Percentiles rank a stretch among this genome's conserved stretches.
These are phyloP conservation scores for Rhizophlyctis rosea DNA, from an alignment of 192 early-diverging fungal genomes.

Conservation along the genomic window DNA sequence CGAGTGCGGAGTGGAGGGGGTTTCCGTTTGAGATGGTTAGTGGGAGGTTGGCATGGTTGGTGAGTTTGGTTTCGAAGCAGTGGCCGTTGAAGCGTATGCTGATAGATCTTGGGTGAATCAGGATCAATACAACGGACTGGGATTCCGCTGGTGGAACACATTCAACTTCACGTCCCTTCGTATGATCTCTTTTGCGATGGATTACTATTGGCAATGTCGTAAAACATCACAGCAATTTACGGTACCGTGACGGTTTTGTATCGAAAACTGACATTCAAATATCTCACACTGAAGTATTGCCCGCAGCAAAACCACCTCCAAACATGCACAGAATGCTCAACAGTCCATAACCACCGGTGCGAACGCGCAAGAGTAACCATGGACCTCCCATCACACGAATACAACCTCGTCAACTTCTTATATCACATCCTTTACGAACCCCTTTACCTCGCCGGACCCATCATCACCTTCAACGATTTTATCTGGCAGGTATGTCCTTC, in stretches of 20 bases:
- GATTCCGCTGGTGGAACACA: constrained; percentile 79
- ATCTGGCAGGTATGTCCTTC: too few relatives aligned
- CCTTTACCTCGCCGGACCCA: constrained; percentile 90
- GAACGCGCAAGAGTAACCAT: constrained; percentile 2
- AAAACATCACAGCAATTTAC: too few relatives aligned
- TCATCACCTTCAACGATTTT: constrained; percentile 93
- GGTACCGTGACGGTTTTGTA: too few relatives aligned
- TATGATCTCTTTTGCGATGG: constrained; percentile 91
- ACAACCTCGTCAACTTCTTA: constrained; percentile 75
- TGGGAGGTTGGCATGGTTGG: constrained; percentile 59
- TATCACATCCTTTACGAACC: constrained; percentile 86
- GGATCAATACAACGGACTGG: constrained; percentile 70
- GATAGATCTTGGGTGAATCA: background rate
- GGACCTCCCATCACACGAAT: constrained; percentile 47
- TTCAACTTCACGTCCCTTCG: constrained; percentile 89
- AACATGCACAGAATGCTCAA: constrained; percentile 29
- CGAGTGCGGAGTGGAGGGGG: constrained; percentile 72
- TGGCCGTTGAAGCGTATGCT: background rate
- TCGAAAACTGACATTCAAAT: too few relatives aligned
- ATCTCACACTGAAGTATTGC: background rate
- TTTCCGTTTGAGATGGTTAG: constrained; percentile 61
- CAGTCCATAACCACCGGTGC: background rate
- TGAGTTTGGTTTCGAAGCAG: constrained; percentile 27
- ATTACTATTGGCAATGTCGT: constrained; percentile 94
- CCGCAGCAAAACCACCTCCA: constrained; percentile 30